Evolutionary conservation across 176 grass and related monocot species (phyloP).

Genomic region (Phyllostachys edulis): DNA sequence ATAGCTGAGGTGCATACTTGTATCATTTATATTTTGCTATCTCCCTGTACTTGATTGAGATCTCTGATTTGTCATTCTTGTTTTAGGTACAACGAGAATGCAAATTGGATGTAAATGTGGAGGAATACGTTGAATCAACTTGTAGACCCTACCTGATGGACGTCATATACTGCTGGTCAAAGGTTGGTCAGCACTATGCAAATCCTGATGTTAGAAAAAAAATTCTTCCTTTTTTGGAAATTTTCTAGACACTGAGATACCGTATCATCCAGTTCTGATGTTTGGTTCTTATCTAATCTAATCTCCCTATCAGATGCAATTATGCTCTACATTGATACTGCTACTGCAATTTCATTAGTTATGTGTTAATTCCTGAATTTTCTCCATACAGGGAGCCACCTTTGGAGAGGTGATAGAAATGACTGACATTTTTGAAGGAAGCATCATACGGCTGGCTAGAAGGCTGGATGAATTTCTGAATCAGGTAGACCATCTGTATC

Average conservation of each 20-base stretch:
- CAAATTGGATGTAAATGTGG: constrained; percentile 95
- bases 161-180: constrained; percentile 99
- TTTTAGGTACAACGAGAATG: constrained; percentile 96
- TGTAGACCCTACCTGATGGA: constrained; percentile 91
- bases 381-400: constrained; percentile 63
- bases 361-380: constrained; percentile 5
- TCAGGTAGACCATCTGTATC: constrained; percentile 59
- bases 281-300: neutral
- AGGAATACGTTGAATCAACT: constrained; percentile 90
- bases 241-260: neutral
- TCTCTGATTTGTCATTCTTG: constrained; percentile 27
- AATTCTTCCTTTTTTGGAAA: neutral
- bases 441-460: constrained; percentile 85
- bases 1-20: constrained; percentile 78
- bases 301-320: constrained; percentile 9
- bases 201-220: neutral
- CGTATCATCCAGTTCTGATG: neutral
- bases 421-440: constrained; percentile 99
- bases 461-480: constrained; percentile 98
- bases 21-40: constrained; percentile 29
- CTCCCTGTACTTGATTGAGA: constrained; percentile 24
- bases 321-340: neutral
- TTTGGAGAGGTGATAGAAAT: constrained; percentile 96
- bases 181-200: constrained; percentile 50
- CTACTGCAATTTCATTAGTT: neutral